phyloP scores from a whole-genome alignment of 345 rosid species.

The Tarenaya hassleriana region DNA sequence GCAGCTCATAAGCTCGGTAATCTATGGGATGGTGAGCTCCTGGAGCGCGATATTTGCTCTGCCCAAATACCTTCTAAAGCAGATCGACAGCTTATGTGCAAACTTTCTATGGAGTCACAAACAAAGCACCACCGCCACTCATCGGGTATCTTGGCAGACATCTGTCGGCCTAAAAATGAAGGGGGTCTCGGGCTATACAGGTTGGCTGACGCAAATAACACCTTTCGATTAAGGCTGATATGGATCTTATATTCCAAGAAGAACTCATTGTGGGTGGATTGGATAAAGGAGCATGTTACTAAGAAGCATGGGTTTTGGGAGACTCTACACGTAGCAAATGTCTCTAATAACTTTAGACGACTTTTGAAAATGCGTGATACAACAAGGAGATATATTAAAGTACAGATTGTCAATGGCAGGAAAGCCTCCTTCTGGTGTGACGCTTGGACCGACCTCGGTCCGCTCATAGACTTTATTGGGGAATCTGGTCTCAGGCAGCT shows the following conservation, averaged over 20 bases:
- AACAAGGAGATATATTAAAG: too few relatives aligned
- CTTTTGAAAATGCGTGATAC: too few relatives aligned
- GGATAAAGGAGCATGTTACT: neutral
- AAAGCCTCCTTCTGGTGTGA: too few relatives aligned
- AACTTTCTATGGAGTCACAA: too few relatives aligned
- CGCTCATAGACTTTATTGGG: too few relatives aligned
- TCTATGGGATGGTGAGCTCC: neutral
- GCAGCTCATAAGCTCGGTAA: neutral
- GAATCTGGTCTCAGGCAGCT: too few relatives aligned
- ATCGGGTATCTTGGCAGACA: neutral
- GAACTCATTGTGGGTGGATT: neutral
- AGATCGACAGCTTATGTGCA: neutral
- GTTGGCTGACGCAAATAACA: neutral
- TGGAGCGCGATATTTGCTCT: neutral
- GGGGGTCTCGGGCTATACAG: neutral
- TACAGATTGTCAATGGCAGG: too few relatives aligned
- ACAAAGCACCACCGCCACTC: too few relatives aligned
- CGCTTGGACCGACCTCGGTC: too few relatives aligned
- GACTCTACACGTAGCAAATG: too few relatives aligned
- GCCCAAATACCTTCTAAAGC: neutral
- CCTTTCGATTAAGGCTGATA: neutral
- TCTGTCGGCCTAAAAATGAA: neutral
- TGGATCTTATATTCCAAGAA: neutral
- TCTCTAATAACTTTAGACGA: too few relatives aligned
- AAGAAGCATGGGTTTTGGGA: too few relatives aligned